These are phyloP conservation scores for Neurospora cerealis DNA, from an alignment of 495 filamentous ascomycete species.

Conservation along the genomic window DNA sequence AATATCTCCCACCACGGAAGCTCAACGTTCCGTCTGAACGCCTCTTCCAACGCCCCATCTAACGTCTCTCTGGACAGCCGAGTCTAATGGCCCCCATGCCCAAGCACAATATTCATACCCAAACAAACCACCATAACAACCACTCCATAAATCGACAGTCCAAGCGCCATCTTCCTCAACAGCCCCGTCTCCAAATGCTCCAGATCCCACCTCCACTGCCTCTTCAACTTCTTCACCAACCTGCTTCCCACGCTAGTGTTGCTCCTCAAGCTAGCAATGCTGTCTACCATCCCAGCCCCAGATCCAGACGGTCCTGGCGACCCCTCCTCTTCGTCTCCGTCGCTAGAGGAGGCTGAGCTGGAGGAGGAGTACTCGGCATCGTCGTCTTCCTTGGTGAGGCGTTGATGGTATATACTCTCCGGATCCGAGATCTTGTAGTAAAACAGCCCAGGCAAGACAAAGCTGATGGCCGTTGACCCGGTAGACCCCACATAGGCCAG, in stretches of 20 bases:
- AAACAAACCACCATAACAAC: conserved; percentile 86
- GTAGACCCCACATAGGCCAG: conserved; percentile 94
- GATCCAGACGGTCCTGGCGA: conserved; percentile 14
- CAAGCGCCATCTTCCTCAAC: conserved; percentile 62
- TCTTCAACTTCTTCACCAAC: conserved; percentile 15
- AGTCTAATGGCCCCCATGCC: background rate
- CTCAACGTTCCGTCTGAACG: too few species aligned
- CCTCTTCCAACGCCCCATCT: background rate
- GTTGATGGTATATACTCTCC: conserved; percentile 71
- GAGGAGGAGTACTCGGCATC: conserved; percentile 38
- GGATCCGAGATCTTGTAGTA: conserved; percentile 96
- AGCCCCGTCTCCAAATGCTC: conserved; percentile 42
- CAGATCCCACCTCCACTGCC: conserved; percentile 37
- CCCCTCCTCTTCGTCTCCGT: conserved; percentile 20
- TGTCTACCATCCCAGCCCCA: conserved; percentile 36
- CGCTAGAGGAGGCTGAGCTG: conserved; percentile 25
- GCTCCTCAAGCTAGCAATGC: conserved; percentile 35
- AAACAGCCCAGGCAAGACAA: conserved; percentile 91
- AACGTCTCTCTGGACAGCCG: background rate
- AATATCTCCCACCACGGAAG: too few species aligned
- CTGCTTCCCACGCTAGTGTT: conserved; percentile 20
- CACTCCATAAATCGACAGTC: conserved; percentile 70
- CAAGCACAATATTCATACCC: conserved; percentile 49
- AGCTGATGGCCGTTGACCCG: conserved; percentile 87
- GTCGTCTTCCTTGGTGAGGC: conserved; percentile 82